These are phyloP conservation scores for Melampsora larici-populina DNA, from an alignment of 1,284 basidiomycete species.

Conservation along the genomic window DNA sequence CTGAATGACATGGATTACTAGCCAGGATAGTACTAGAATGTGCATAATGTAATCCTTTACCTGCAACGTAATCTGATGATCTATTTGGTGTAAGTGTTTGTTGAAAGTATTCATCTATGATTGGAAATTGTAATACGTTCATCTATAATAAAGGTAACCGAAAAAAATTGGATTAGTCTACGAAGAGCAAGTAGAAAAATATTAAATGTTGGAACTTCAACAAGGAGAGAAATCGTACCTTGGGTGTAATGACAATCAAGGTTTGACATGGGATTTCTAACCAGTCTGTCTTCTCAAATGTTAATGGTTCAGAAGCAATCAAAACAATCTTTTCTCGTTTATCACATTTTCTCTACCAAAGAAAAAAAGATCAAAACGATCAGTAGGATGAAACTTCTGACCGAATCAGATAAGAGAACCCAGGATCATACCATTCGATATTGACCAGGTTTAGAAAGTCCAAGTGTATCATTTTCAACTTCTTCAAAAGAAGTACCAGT, in stretches of 20 bases:
- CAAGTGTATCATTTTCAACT: too few species aligned
- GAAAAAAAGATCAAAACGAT: too few species aligned
- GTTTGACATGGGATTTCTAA: slow-evolving; percentile 58
- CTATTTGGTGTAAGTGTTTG: slow-evolving; percentile 45
- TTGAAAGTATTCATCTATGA: slow-evolving; percentile 76
- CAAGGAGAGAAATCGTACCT: slow-evolving; percentile 19
- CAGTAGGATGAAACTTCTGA: too few species aligned
- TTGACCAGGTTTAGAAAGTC: slow-evolving; percentile 64
- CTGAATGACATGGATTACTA: too few species aligned
- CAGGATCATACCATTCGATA: slow-evolving; percentile 83
- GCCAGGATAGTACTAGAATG: too few species aligned
- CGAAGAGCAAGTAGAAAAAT: too few species aligned
- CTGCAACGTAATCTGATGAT: slow-evolving; percentile 31
- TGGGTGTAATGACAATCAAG: slow-evolving; percentile 53
- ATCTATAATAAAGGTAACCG: slow-evolving; percentile 54
- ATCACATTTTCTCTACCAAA: slow-evolving; percentile 70
- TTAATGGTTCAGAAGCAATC: slow-evolving; percentile 78
- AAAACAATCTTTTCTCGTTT: slow-evolving; percentile 69
- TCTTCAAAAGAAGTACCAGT: slow-evolving; percentile 50
- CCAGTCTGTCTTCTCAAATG: slow-evolving; percentile 71
- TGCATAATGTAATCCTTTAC: slow-evolving; percentile 24
- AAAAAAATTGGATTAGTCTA: slow-evolving; percentile 62
- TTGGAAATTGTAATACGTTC: slow-evolving; percentile 91
- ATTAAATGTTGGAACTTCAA: neutral
- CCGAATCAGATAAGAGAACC: too few species aligned